Evolutionary conservation across 2,329 filamentous ascomycete species (phyloP).

Genomic region (Stagonosporopsis cucurbitacearum): DNA sequence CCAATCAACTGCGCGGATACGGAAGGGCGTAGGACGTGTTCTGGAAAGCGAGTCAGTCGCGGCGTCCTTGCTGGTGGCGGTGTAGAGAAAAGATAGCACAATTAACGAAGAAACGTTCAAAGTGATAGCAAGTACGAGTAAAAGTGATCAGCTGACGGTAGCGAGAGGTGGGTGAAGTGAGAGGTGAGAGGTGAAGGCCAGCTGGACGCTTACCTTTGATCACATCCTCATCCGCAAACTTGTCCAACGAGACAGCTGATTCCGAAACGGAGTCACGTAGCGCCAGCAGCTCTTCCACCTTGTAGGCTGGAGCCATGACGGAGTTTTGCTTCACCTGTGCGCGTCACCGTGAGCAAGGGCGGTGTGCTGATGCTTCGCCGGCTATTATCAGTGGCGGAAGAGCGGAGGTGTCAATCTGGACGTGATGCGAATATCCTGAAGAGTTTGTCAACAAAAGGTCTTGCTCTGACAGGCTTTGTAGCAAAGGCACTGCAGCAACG

Average conservation of each 20-base stretch:
- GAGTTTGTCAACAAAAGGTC: slow-evolving; percentile 5
- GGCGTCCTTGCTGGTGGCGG: not conserved
- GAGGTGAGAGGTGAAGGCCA: slow-evolving; percentile 25
- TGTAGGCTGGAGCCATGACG: slow-evolving; percentile 47
- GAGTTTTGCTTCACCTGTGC: slow-evolving; percentile 8
- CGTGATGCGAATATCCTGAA: slow-evolving; percentile 47
- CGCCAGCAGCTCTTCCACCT: slow-evolving; percentile 51
- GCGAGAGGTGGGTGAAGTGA: not conserved
- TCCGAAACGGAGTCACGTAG: slow-evolving; percentile 51
- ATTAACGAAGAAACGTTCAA: not conserved
- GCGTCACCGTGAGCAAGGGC: not conserved
- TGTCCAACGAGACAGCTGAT: slow-evolving; percentile 51
- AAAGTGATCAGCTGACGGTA: not conserved
- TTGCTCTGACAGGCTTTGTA: not conserved
- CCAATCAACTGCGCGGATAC: slow-evolving; percentile 44
- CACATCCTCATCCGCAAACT: slow-evolving; percentile 50
- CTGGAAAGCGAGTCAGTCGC: slow-evolving; percentile 29
- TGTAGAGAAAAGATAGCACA: not conserved
- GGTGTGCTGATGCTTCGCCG: not conserved
- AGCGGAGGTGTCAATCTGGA: slow-evolving; percentile 2
- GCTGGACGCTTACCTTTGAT: slow-evolving; percentile 48
- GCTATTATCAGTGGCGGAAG: not conserved
- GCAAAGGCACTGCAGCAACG: not conserved
- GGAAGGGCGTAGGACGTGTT: slow-evolving; percentile 52
- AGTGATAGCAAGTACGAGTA: not conserved